These are phyloP conservation scores for Eucalyptus coolabah DNA, from an alignment of 345 rosid species.

Conservation along the genomic window DNA sequence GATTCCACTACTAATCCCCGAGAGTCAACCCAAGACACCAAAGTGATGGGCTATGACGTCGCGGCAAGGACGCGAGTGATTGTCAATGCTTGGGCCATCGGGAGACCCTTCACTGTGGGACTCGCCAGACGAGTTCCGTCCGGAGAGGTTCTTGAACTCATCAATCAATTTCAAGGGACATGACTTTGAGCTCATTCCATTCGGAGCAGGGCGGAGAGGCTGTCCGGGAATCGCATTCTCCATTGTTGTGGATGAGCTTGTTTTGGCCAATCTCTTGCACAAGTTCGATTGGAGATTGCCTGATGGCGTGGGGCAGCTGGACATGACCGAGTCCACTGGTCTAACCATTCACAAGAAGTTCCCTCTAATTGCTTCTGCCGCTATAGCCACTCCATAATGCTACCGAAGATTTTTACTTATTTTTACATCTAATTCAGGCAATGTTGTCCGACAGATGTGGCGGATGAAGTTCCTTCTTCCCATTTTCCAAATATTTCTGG, in stretches of 20 bases:
- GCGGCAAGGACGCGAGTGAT: conserved; percentile 20
- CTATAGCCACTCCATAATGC: not conserved
- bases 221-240: conserved; percentile 34
- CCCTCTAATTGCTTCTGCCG: conserved; percentile 9
- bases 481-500: not conserved
- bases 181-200: conserved; percentile 42
- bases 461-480: not conserved
- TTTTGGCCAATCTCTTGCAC: conserved; percentile 36
- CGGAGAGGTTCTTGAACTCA: conserved; percentile 30
- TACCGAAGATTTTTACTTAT: not conserved
- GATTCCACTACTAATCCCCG: conserved; percentile 39
- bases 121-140: conserved; percentile 24
- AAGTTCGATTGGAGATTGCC: conserved; percentile 45
- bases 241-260: conserved; percentile 24
- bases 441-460: not conserved
- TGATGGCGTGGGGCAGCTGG: conserved; percentile 21
- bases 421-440: not conserved
- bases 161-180: conserved; percentile 30
- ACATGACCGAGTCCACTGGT: conserved; percentile 18
- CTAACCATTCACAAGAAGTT: conserved; percentile 12
- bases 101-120: conserved; percentile 30
- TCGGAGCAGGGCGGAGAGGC: conserved; percentile 40
- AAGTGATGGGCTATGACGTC: conserved; percentile 26
- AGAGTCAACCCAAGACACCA: conserved; percentile 29
- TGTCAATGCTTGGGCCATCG: conserved; percentile 29